Conservation (phyloP, 768 basidiomycete species). For the Pleurotus djamor region DNA sequence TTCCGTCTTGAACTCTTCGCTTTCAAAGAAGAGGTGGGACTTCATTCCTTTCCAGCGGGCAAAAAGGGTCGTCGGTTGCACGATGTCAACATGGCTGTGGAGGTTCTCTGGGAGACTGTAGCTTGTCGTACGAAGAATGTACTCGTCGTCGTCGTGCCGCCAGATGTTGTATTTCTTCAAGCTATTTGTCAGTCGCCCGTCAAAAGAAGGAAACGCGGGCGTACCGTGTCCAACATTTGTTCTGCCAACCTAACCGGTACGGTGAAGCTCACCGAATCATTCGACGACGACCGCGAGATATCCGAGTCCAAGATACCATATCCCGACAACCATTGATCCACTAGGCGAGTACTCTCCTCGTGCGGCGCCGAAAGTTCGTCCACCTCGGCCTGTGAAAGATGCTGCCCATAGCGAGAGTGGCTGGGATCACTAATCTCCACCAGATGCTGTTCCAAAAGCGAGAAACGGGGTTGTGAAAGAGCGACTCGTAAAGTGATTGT, state of each 20-base stretch:
- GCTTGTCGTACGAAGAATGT: constrained; percentile 61
- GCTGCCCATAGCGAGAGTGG: constrained; percentile 52
- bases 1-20: constrained; percentile 11
- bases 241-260: constrained; percentile 62
- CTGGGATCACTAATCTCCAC: constrained; percentile 58
- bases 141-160: constrained; percentile 51
- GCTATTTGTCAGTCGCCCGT: neutral
- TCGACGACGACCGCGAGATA: constrained; percentile 55
- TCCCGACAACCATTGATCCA: constrained; percentile 60
- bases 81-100: constrained; percentile 59
- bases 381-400: constrained; percentile 64
- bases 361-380: constrained; percentile 60
- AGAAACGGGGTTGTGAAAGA: constrained; percentile 51
- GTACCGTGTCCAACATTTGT: constrained; percentile 68
- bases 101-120: constrained; percentile 65
- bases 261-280: constrained; percentile 66
- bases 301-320: constrained; percentile 51
- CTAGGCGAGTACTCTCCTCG: constrained; percentile 45
- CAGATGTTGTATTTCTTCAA: constrained; percentile 61
- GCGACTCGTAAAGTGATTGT: constrained; percentile 56
- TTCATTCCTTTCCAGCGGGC: constrained; percentile 40
- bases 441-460: constrained; percentile 45
- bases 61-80: constrained; percentile 76
- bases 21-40: constrained; percentile 34
- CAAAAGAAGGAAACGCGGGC: constrained; percentile 14